A percentile compares a stretch with the other conserved stretches of the same genome.
phyloP scores from a whole-genome alignment of 2,329 filamentous ascomycete species.

The Davidsoniella virescens region DNA sequence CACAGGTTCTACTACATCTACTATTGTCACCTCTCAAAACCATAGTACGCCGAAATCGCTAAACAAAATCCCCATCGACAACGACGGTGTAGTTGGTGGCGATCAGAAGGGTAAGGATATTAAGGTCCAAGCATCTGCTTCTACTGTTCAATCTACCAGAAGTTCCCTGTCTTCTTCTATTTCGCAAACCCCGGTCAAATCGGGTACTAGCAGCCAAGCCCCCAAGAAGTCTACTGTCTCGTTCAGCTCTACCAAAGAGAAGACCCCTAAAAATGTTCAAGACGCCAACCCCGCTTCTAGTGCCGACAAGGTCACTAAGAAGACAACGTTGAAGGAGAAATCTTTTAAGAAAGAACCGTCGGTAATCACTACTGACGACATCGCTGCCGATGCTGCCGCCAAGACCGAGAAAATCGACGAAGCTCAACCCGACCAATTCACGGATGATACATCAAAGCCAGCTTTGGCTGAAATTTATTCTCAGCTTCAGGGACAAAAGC shows the following conservation, averaged over 20 bases:
- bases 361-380: slow-evolving; percentile 5
- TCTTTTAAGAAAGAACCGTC: slow-evolving; percentile 14
- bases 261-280: background rate
- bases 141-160: background rate
- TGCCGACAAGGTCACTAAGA: slow-evolving; percentile 15
- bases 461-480: slow-evolving; percentile 1
- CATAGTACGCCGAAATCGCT: too few species aligned
- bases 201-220: background rate
- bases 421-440: background rate
- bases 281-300: background rate
- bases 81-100: background rate
- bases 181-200: background rate
- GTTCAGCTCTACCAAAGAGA: background rate
- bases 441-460: slow-evolving; percentile 1
- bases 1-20: background rate
- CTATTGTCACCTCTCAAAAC: too few species aligned
- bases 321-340: slow-evolving; percentile 19
- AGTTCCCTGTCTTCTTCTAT: slow-evolving; percentile 3
- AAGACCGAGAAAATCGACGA: slow-evolving; percentile 4
- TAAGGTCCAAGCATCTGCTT: background rate
- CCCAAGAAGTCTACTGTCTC: background rate
- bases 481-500: background rate
- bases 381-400: slow-evolving; percentile 1
- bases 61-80: background rate
- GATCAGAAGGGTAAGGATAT: slow-evolving; percentile 8